These are phyloP conservation scores for Zea luxurians DNA, from an alignment of 176 grass and related monocot genomes.

Conservation along the genomic window DNA sequence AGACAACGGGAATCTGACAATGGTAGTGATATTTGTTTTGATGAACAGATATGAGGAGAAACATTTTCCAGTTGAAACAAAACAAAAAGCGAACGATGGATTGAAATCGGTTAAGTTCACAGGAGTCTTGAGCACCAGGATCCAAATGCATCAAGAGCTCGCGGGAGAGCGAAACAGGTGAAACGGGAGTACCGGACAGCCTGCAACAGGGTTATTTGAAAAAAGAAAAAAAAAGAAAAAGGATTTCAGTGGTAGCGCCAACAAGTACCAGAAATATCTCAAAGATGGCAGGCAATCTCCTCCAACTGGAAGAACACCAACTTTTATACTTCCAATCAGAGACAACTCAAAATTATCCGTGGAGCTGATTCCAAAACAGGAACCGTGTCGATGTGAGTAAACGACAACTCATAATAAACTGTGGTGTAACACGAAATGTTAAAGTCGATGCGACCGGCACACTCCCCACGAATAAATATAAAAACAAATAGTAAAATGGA, in stretches of 20 bases:
- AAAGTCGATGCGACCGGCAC: constrained; percentile 26
- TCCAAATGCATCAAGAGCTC: constrained; percentile 10
- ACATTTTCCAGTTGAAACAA: constrained; percentile 13
- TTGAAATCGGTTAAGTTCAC: not conserved
- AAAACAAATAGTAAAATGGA: constrained; percentile 24
- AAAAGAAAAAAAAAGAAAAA: not conserved
- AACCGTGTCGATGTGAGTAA: constrained; percentile 30
- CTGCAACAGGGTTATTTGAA: not conserved
- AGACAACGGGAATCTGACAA: constrained; percentile 1
- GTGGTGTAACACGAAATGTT: constrained; percentile 30
- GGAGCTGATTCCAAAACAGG: constrained; percentile 36
- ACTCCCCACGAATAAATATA: constrained; percentile 27
- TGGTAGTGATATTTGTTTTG: not conserved
- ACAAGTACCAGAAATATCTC: not conserved
- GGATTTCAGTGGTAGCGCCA: not conserved
- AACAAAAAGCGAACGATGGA: not conserved
- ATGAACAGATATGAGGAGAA: not conserved
- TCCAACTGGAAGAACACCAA: not conserved
- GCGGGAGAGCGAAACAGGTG: not conserved
- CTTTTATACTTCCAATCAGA: not conserved
- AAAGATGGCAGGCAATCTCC: not conserved
- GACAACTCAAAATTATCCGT: not conserved
- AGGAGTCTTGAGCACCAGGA: constrained; percentile 8
- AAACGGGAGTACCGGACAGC: not conserved
- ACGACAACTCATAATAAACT: constrained; percentile 26